Evolutionary conservation across 192 early-diverging fungal species (phyloP).

Genomic region (Chytriomyces hyalinus): DNA sequence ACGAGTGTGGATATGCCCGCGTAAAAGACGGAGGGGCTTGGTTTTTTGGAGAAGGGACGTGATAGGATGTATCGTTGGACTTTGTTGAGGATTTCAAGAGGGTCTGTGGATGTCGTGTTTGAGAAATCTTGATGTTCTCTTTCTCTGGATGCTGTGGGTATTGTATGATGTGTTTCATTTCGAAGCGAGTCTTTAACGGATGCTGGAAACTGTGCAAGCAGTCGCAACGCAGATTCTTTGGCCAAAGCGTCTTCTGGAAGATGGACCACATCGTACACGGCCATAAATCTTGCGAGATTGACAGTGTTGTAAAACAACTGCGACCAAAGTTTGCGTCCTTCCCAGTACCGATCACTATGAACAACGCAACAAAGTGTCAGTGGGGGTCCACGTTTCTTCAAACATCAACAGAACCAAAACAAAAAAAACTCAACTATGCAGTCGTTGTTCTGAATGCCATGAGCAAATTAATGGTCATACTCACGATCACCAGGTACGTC

Average conservation of each 20-base stretch:
- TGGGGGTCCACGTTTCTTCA: not conserved
- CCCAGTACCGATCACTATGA: constrained; percentile 59
- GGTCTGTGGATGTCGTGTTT: not conserved
- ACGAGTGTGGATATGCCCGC: constrained; percentile 71
- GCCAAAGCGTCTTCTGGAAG: constrained; percentile 52
- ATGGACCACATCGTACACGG: not conserved
- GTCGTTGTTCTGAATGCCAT: constrained; percentile 85
- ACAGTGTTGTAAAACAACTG: constrained; percentile 71
- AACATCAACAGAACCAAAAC: not conserved
- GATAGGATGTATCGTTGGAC: constrained; percentile 31
- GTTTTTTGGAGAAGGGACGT: constrained; percentile 72
- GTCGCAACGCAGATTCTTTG: constrained; percentile 57
- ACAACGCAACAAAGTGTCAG: not conserved
- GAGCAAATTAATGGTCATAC: constrained; percentile 51
- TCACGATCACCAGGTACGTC: not conserved
- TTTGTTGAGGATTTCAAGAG: constrained; percentile 25
- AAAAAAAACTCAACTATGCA: constrained; percentile 43
- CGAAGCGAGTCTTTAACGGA: constrained; percentile 83
- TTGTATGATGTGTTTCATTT: not conserved
- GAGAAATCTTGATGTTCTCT: constrained; percentile 40
- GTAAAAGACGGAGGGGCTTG: constrained; percentile 49
- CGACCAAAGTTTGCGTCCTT: constrained; percentile 84
- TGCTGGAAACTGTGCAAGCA: constrained; percentile 75
- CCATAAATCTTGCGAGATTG: constrained; percentile 71
- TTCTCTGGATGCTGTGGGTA: not conserved